phyloP scores from a whole-genome alignment of 2,329 filamentous ascomycete genomes.

The Cladosporium sp. region DNA sequence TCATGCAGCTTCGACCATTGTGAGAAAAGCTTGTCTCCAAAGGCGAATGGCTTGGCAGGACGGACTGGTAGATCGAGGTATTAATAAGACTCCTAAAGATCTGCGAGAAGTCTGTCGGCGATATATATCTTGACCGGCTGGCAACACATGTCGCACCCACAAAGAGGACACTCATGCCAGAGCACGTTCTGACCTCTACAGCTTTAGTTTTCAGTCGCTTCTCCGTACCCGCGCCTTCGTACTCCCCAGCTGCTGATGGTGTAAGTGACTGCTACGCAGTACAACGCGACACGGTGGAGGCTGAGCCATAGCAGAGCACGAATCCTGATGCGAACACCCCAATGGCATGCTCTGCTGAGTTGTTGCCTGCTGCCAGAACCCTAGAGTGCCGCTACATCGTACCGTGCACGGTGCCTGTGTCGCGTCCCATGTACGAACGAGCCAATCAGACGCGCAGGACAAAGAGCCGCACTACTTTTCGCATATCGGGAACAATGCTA shows the following conservation, averaged over 20 bases:
- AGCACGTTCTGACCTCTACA: too few species aligned
- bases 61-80: too few species aligned
- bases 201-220: background rate
- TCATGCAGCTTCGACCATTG: too few species aligned
- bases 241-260: too few species aligned
- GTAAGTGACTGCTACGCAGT: too few species aligned
- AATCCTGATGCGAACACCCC: background rate
- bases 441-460: background rate
- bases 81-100: too few species aligned
- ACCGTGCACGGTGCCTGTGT: background rate
- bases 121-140: too few species aligned
- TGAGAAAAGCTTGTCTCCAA: too few species aligned
- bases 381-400: background rate
- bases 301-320: background rate
- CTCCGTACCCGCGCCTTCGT: background rate
- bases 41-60: too few species aligned
- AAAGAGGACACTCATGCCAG: too few species aligned
- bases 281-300: background rate
- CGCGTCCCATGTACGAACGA: background rate
- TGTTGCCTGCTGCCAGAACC: background rate
- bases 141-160: too few species aligned
- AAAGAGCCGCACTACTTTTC: background rate
- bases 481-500: constrained; percentile 2
- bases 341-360: background rate
- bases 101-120: too few species aligned